These are phyloP conservation scores for Brasilioporus rufonigricans DNA, from an alignment of 768 basidiomycete species.

Conservation along the genomic window DNA sequence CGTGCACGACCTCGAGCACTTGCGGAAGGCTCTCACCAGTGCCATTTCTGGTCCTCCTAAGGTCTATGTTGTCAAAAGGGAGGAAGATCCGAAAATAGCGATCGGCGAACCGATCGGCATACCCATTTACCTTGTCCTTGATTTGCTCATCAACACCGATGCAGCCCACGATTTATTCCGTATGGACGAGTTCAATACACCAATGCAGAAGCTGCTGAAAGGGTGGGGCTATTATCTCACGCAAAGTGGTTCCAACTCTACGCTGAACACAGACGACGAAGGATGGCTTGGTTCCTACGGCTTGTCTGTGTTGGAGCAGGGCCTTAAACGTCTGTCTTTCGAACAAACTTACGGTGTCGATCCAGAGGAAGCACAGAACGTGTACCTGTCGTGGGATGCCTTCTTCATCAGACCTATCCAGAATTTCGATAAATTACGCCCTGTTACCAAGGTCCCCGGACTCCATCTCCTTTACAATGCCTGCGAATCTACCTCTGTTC, in stretches of 20 bases:
- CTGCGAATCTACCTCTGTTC: constrained; percentile 51
- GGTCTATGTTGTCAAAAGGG: background rate
- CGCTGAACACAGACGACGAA: background rate
- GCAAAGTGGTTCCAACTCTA: background rate
- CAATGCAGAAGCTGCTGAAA: background rate
- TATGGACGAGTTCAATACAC: background rate
- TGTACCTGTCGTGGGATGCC: constrained; percentile 41
- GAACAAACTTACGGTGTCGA: constrained; percentile 2
- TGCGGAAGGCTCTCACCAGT: background rate
- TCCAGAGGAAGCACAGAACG: background rate
- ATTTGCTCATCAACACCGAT: constrained; percentile 20
- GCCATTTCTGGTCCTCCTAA: background rate
- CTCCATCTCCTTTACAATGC: constrained; percentile 39
- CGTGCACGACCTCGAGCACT: background rate
- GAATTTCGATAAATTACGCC: background rate
- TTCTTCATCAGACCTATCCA: constrained; percentile 50
- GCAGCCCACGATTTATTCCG: constrained; percentile 19
- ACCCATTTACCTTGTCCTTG: constrained; percentile 16
- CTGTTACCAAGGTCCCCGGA: background rate
- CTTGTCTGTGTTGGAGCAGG: background rate
- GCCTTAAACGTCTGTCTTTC: background rate
- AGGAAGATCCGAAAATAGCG: background rate
- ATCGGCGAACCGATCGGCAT: constrained; percentile 20
- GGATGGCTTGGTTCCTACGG: background rate
- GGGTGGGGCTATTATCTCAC: constrained; percentile 2